phyloP scores from a whole-genome alignment of 305 asterid genomes.

The Rubia peregrina region DNA sequence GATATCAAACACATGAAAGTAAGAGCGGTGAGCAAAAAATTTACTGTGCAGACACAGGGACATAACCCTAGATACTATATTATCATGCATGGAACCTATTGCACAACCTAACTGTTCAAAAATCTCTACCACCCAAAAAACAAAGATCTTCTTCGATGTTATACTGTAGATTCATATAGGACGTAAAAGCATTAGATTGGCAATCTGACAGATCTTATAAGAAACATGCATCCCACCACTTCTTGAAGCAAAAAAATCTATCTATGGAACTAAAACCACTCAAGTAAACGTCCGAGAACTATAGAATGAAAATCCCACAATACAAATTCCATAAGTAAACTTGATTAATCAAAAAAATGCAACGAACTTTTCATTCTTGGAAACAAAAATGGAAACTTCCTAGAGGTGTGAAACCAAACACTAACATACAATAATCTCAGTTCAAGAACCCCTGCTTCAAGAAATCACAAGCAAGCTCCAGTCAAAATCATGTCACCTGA shows the following conservation, averaged over 20 bases:
- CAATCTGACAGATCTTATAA: not conserved
- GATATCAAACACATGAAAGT: not conserved
- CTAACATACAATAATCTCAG: not conserved
- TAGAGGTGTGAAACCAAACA: not conserved
- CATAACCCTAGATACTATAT: not conserved
- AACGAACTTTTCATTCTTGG: not conserved
- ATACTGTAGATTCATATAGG: not conserved
- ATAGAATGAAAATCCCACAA: not conserved
- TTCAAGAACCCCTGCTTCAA: not conserved
- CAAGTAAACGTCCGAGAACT: not conserved
- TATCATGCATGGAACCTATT: not conserved
- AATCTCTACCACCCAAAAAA: not conserved
- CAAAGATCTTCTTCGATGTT: not conserved
- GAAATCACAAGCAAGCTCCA: not conserved
- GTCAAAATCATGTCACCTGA: constrained; percentile 1
- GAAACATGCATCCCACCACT: not conserved
- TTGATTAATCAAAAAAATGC: not conserved
- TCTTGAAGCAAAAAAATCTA: not conserved
- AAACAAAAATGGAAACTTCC: not conserved
- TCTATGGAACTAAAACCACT: not conserved
- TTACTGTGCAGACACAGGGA: not conserved
- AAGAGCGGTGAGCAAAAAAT: not conserved
- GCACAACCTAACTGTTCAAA: not conserved
- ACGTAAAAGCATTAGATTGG: not conserved
- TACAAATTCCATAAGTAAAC: not conserved